Percentiles rank a stretch among this genome's conserved stretches.
Evolutionary conservation across 345 rosid species (phyloP).

Genomic region (Eucalyptus microcorys): DNA sequence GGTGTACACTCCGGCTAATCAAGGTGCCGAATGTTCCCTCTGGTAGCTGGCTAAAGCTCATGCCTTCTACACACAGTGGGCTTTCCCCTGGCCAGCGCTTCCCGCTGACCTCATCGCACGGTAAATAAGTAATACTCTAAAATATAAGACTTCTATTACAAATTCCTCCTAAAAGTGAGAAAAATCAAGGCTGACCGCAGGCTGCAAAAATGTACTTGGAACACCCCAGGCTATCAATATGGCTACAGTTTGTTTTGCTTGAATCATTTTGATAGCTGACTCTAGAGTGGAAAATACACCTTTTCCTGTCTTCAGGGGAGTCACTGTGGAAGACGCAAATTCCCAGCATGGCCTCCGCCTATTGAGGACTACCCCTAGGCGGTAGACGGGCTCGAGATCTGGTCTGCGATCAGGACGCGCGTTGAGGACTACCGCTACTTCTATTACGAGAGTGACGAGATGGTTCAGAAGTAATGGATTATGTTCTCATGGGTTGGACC

Average conservation of each 20-base stretch:
- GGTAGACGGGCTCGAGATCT: constrained; percentile 22
- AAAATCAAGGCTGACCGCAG: too few species aligned
- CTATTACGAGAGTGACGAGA: constrained; percentile 7
- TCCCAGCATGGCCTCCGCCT: not conserved
- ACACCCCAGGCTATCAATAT: not conserved
- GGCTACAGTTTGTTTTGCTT: not conserved
- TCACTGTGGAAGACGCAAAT: not conserved
- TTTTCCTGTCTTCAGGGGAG: not conserved
- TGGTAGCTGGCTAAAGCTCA: constrained; percentile 88
- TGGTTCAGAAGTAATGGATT: not conserved
- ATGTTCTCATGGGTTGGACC: not conserved
- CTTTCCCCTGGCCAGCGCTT: constrained; percentile 48
- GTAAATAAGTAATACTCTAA: too few species aligned
- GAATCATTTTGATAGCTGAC: not conserved
- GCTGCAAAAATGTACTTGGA: too few species aligned
- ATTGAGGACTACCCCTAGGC: constrained; percentile 20
- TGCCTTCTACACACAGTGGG: constrained; percentile 28
- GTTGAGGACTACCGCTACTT: constrained; percentile 7
- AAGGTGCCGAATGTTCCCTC: constrained; percentile 47
- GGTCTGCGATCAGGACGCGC: constrained; percentile 19
- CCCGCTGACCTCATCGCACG: not conserved
- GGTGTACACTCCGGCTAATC: constrained; percentile 56
- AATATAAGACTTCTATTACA: too few species aligned
- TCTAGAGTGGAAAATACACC: not conserved
- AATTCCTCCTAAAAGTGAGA: too few species aligned